These are phyloP conservation scores for Phlebiopsis flavidoalba DNA, from an alignment of 768 basidiomycete genomes.

Conservation along the genomic window DNA sequence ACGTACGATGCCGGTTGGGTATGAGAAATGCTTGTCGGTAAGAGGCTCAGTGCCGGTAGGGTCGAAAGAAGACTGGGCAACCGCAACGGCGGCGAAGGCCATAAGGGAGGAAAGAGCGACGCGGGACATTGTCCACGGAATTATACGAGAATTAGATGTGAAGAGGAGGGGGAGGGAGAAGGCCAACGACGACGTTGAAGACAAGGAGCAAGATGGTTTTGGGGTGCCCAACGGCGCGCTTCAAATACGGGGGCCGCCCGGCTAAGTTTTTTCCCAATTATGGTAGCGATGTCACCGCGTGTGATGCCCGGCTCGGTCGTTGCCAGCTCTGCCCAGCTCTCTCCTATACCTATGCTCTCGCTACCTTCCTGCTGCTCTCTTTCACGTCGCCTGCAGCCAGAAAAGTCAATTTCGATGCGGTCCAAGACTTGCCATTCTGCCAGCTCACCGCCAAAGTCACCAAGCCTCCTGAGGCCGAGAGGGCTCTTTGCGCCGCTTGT, in stretches of 20 bases:
- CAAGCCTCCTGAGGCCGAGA: neutral
- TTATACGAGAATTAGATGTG: neutral
- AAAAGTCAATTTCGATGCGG: neutral
- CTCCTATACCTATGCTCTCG: neutral
- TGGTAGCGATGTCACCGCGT: neutral
- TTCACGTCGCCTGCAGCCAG: neutral
- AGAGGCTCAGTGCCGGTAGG: constrained; percentile 21
- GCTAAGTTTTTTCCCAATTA: neutral
- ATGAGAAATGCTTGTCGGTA: constrained; percentile 21
- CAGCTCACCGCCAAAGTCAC: neutral
- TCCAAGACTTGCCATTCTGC: neutral
- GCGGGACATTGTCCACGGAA: constrained; percentile 2
- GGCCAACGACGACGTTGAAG: neutral
- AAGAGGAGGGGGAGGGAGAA: neutral
- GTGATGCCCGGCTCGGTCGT: neutral
- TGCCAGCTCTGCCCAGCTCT: neutral
- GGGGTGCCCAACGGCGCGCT: neutral
- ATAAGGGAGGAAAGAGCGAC: constrained; percentile 3
- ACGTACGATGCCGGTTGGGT: constrained; percentile 20
- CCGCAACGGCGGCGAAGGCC: neutral
- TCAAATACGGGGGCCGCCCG: neutral
- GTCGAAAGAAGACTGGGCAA: neutral
- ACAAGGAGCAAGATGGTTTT: neutral
- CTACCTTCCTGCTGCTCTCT: neutral
- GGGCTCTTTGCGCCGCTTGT: neutral